phyloP scores from a whole-genome alignment of 345 rosid species.

The Passiflora organensis region DNA sequence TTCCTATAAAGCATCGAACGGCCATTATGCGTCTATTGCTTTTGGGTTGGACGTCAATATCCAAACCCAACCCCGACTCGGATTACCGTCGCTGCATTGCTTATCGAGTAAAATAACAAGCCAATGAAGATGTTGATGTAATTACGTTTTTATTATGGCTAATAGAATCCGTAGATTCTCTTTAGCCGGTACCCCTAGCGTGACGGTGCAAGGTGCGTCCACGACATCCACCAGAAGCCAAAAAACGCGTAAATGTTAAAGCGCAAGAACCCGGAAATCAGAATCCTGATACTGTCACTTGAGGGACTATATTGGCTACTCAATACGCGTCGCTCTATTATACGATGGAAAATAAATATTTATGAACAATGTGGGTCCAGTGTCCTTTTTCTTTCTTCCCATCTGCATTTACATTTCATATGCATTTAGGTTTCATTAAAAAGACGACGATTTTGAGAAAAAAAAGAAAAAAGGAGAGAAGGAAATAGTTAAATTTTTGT shows the following conservation, averaged over 20 bases:
- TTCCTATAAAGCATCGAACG: too few species aligned
- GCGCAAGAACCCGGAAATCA: conserved; percentile 49
- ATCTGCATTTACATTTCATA: conserved; percentile 24
- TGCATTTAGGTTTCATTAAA: conserved; percentile 16
- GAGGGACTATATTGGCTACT: conserved; percentile 2
- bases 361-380: conserved; percentile 17
- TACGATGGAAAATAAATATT: conserved; percentile 14
- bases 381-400: neutral
- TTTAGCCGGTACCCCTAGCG: too few species aligned
- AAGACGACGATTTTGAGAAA: conserved; percentile 13
- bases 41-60: too few species aligned
- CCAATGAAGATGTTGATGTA: too few species aligned
- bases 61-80: too few species aligned
- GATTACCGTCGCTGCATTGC: too few species aligned
- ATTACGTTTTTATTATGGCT: too few species aligned
- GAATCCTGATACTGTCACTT: conserved; percentile 30
- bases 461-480: too few species aligned
- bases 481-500: too few species aligned
- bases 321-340: conserved; percentile 25
- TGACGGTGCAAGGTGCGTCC: conserved; percentile 47
- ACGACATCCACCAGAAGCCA: conserved; percentile 46
- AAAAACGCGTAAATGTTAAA: conserved; percentile 42
- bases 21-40: too few species aligned
- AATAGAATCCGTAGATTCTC: too few species aligned
- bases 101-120: too few species aligned